A percentile compares a stretch with the other conserved stretches of the same genome.
These are phyloP conservation scores for Rhizodiscina lignyota DNA, from an alignment of 495 filamentous ascomycete species.

Conservation along the genomic window DNA sequence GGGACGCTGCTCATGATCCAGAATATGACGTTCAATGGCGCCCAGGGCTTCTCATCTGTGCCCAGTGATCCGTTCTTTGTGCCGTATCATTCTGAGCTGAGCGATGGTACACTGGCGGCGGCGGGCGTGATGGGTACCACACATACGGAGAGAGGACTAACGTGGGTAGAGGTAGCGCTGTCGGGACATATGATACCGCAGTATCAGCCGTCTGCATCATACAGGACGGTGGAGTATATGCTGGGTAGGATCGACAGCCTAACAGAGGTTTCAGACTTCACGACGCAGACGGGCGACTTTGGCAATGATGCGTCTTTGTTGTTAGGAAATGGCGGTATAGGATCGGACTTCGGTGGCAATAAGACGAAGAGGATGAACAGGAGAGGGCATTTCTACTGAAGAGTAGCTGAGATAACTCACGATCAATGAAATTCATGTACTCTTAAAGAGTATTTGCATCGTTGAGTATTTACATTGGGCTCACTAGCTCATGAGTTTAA, in stretches of 20 bases:
- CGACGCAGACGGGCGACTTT: conserved; percentile 10
- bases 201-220: conserved; percentile 40
- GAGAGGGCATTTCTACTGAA: too few relatives aligned
- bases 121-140: conserved; percentile 43
- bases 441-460: too few relatives aligned
- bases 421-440: too few relatives aligned
- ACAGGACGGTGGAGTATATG: conserved; percentile 28
- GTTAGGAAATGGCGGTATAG: too few relatives aligned
- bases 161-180: conserved; percentile 41
- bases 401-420: too few relatives aligned
- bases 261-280: conserved; percentile 19
- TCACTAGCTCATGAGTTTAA: too few relatives aligned
- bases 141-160: conserved; percentile 52
- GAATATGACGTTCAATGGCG: conserved; percentile 71
- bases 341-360: too few relatives aligned
- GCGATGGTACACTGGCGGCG: conserved; percentile 25
- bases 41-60: conserved; percentile 39
- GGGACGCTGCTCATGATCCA: conserved; percentile 56
- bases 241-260: conserved; percentile 39
- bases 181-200: conserved; percentile 51
- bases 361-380: too few relatives aligned
- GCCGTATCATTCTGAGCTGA: conserved; percentile 35
- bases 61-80: conserved; percentile 47
- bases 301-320: too few relatives aligned
- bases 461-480: too few relatives aligned